A percentile compares a stretch with the other conserved stretches of the same genome.
Conservation (phyloP, 257 asterid species). For the Handroanthus guayacan region DNA sequence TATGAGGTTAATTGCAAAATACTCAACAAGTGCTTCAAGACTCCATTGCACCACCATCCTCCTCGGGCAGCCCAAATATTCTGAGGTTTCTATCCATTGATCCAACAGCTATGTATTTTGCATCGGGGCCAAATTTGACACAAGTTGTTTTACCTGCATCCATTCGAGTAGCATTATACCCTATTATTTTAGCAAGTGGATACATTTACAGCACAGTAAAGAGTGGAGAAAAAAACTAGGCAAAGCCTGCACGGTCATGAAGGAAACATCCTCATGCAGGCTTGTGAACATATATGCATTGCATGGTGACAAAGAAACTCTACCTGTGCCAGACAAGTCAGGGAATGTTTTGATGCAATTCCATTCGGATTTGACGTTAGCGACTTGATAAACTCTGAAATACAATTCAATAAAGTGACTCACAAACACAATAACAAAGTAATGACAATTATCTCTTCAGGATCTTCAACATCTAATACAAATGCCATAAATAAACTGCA, state of each 20-base stretch:
- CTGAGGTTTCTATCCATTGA: constrained; percentile 94
- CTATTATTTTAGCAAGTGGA: constrained; percentile 1
- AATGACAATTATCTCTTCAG: constrained; percentile 9
- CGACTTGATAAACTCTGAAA: constrained; percentile 85
- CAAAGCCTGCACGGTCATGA: no score
- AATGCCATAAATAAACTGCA: not conserved
- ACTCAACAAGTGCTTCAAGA: constrained; percentile 43
- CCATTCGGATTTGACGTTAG: constrained; percentile 93
- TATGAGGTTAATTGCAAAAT: not conserved
- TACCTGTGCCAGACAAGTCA: constrained; percentile 97
- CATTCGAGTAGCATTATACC: constrained; percentile 10
- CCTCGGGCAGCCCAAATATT: constrained; percentile 84
- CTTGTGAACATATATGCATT: not conserved
- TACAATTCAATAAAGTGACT: constrained; percentile 24
- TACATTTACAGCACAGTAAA: not conserved
- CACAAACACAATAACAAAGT: not conserved
- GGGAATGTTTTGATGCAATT: constrained; percentile 88
- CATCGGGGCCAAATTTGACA: constrained; percentile 89
- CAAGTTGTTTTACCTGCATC: constrained; percentile 77
- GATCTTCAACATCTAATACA: constrained; percentile 3
- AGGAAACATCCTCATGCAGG: constrained; percentile 3
- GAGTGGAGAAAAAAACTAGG: not conserved
- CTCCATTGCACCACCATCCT: constrained; percentile 57
- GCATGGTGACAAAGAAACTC: constrained; percentile 26
- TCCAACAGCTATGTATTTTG: constrained; percentile 89